These are phyloP conservation scores for Lactarius quietus DNA, from an alignment of 768 basidiomycete species.

Conservation along the genomic window DNA sequence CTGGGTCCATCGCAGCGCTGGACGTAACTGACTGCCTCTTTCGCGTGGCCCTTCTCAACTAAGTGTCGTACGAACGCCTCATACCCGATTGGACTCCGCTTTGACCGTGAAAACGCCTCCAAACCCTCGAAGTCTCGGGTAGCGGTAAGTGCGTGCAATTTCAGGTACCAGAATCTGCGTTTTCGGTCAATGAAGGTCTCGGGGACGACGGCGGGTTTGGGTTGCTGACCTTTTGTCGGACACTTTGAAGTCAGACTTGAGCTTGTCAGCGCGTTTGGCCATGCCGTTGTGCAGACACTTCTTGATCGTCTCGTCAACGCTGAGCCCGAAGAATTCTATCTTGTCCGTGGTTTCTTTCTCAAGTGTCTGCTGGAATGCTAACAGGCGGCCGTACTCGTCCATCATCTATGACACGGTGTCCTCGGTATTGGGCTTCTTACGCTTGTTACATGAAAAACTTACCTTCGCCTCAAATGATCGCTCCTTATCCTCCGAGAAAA, in stretches of 20 bases:
- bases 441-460: conserved; percentile 12
- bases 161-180: conserved; percentile 88
- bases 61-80: conserved; percentile 85
- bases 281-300: conserved; percentile 74
- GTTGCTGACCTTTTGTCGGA: conserved; percentile 81
- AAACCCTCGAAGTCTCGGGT: conserved; percentile 82
- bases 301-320: conserved; percentile 83
- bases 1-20: conserved; percentile 79
- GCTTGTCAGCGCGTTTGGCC: conserved; percentile 83
- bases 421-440: background rate
- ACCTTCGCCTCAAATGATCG: conserved; percentile 88
- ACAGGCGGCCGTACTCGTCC: conserved; percentile 78
- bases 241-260: conserved; percentile 88
- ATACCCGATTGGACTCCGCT: conserved; percentile 92
- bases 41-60: conserved; percentile 65
- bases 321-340: conserved; percentile 75
- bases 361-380: conserved; percentile 78
- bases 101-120: conserved; percentile 81
- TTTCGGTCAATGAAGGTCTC: background rate
- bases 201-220: background rate
- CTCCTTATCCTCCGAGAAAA: conserved; percentile 95
- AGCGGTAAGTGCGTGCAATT: conserved; percentile 78
- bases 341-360: conserved; percentile 83
- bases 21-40: conserved; percentile 77
- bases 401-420: conserved; percentile 61